Conservation (phyloP, 2,329 filamentous ascomycete genomes). For the Penicillium sclerotigenum region DNA sequence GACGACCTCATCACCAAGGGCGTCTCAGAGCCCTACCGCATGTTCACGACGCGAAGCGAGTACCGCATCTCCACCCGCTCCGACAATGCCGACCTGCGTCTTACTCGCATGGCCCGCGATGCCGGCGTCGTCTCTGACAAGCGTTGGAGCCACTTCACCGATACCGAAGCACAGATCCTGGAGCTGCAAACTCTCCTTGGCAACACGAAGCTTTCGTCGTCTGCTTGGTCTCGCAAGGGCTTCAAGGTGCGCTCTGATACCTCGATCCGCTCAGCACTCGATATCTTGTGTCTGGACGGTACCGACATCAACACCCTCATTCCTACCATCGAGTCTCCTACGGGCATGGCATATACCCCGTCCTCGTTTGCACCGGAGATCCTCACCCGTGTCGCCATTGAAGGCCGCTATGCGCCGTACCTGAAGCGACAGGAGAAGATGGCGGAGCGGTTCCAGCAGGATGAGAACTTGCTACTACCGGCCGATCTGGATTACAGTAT, state of each 20-base stretch:
- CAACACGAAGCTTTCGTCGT: slow-evolving; percentile 56
- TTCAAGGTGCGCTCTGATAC: slow-evolving; percentile 67
- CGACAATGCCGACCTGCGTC: slow-evolving; percentile 86
- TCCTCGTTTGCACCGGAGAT: slow-evolving; percentile 54
- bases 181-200: slow-evolving; percentile 63
- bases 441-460: slow-evolving; percentile 66
- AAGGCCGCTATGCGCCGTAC: slow-evolving; percentile 84
- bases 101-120: slow-evolving; percentile 72
- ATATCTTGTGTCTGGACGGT: slow-evolving; percentile 69
- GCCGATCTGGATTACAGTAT: slow-evolving; percentile 70
- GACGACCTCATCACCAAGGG: slow-evolving; percentile 96
- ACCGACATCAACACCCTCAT: slow-evolving; percentile 59
- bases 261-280: slow-evolving; percentile 67
- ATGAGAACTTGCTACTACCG: slow-evolving; percentile 73
- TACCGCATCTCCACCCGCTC: slow-evolving; percentile 89
- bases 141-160: slow-evolving; percentile 69
- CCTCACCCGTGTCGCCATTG: slow-evolving; percentile 69
- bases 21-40: slow-evolving; percentile 93
- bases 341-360: slow-evolving; percentile 44
- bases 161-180: slow-evolving; percentile 64
- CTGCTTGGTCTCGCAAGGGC: slow-evolving; percentile 66
- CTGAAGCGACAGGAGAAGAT: slow-evolving; percentile 68
- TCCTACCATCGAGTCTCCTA: slow-evolving; percentile 46
- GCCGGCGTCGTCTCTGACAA: slow-evolving; percentile 75
- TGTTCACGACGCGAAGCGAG: slow-evolving; percentile 96